Evolutionary conservation across 192 early-diverging fungal species (phyloP), one percentile per base, ranked within the genome.

Genomic region (Spizellomyces sp.): DNA sequence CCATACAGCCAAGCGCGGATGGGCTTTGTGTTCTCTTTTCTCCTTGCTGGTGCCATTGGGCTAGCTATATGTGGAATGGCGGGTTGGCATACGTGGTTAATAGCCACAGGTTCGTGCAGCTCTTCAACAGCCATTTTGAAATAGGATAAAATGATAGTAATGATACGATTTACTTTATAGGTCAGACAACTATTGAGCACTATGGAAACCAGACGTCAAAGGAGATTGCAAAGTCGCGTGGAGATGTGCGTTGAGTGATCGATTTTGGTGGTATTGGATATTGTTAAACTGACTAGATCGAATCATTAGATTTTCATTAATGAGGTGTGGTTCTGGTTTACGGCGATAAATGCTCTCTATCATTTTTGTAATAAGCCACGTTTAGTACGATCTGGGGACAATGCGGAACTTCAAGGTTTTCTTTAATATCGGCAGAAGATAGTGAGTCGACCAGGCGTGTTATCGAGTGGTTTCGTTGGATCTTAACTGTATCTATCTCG

Each of bases 101-200:
- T 85, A 58, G 70, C 62, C n/a, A 78, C 81, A 45, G 75, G 69
- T 71, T 45, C 12, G 50, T 66, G 17, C 66, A 17, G 45, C 50
- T 46, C 19, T 19, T 44, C 5, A 5, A 46, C 72, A 5, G 0
- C 22, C 17, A 15, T n/a, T 62, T 42, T 6, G 15, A 10, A 15
- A 4, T 22, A 42, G 5, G 60, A 17, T 21, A 42, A 62, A 15
- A 5, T 71, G 52, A 58, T n/a, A 17, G n/a, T 17, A n/a, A n/a
- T 68, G 41, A 17, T 27, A 7, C 6, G 6, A 14, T 21, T 69
- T 15, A 10, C 45, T 3, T 63, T 27, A n/a, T 15, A 75, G 80
- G 62, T 10, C 80, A 85, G 62, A 85, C 81, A 21, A 80, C 79
- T 6, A 79, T 85, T 15, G 83, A 85, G 69, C 79, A 79, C 58